Evolutionary conservation across 2,329 filamentous ascomycete genomes (phyloP).

Genomic region (Didymella lethalis): DNA sequence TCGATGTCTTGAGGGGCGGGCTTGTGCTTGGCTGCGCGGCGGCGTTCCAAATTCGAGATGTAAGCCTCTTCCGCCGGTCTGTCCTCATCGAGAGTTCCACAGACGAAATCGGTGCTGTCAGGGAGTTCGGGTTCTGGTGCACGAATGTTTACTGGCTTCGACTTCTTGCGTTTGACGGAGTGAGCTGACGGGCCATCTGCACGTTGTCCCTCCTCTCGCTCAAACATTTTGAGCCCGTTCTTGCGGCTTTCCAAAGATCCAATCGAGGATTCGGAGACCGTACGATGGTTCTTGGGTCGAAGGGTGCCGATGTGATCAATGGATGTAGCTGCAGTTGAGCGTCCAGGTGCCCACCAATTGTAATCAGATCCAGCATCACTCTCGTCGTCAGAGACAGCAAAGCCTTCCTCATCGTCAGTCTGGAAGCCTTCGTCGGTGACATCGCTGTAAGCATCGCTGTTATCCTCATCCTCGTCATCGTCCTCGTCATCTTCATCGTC

Average conservation of each 20-base stretch:
- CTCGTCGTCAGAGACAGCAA: conserved; percentile 73
- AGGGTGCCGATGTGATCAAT: conserved; percentile 58
- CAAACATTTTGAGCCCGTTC: conserved; percentile 38
- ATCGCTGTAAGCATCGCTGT: conserved; percentile 43
- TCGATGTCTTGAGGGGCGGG: conserved; percentile 88
- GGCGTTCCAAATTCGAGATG: conserved; percentile 80
- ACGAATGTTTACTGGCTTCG: conserved; percentile 65
- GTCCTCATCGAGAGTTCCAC: conserved; percentile 95
- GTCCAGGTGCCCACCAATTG: conserved; percentile 68
- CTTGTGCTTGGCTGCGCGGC: conserved; percentile 81
- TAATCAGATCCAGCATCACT: conserved; percentile 70
- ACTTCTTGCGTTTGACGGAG: conserved; percentile 52
- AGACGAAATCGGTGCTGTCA: conserved; percentile 99
- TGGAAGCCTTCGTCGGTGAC: conserved; percentile 74
- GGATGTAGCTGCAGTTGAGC: conserved; percentile 62
- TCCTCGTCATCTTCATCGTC: conserved; percentile 51
- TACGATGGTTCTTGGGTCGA: conserved; percentile 56
- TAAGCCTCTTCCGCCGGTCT: conserved; percentile 94
- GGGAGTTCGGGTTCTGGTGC: conserved; percentile 80
- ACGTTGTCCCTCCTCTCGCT: conserved; percentile 31
- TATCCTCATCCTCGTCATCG: conserved; percentile 58
- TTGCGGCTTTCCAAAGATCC: conserved; percentile 57
- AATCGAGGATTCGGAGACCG: conserved; percentile 62
- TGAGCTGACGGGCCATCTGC: conserved; percentile 14
- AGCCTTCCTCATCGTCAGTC: conserved; percentile 79